phyloP scores from a whole-genome alignment of 2,329 filamentous ascomycete species.

The Fusarium cyanostomum region DNA sequence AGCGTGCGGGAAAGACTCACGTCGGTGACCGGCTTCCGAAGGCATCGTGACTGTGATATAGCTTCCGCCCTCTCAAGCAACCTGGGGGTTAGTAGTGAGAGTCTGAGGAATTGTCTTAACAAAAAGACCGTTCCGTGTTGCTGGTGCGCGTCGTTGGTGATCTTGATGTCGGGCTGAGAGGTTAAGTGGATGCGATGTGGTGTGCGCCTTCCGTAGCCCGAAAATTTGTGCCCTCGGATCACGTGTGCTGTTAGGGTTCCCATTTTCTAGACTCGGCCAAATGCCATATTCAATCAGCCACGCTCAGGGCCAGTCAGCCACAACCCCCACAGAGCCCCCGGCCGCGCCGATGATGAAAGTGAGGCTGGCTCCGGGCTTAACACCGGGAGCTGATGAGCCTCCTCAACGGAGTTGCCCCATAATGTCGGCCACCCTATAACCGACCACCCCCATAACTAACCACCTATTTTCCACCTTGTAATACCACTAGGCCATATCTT shows the following conservation, averaged over 20 bases:
- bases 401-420: too few relatives aligned
- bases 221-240: conserved; percentile 51
- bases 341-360: background rate
- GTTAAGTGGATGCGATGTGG: conserved; percentile 50
- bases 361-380: background rate
- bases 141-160: conserved; percentile 55
- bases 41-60: conserved; percentile 76
- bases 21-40: conserved; percentile 88
- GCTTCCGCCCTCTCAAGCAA: conserved; percentile 59
- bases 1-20: conserved; percentile 65
- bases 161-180: conserved; percentile 50
- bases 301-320: conserved; percentile 18
- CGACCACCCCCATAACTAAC: background rate
- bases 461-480: background rate
- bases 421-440: background rate
- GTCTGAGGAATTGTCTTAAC: conserved; percentile 55
- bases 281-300: conserved; percentile 7
- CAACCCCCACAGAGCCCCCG: conserved; percentile 1
- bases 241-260: conserved; percentile 49
- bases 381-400: too few relatives aligned
- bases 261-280: too few relatives aligned
- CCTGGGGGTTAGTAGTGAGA: conserved; percentile 54
- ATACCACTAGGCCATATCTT: background rate
- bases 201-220: conserved; percentile 48
- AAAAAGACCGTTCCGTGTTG: conserved; percentile 57